Percentiles rank a stretch among this genome's conserved stretches.
Evolutionary conservation across 768 basidiomycete species (phyloP).

Genomic region (Suillus americanus): DNA sequence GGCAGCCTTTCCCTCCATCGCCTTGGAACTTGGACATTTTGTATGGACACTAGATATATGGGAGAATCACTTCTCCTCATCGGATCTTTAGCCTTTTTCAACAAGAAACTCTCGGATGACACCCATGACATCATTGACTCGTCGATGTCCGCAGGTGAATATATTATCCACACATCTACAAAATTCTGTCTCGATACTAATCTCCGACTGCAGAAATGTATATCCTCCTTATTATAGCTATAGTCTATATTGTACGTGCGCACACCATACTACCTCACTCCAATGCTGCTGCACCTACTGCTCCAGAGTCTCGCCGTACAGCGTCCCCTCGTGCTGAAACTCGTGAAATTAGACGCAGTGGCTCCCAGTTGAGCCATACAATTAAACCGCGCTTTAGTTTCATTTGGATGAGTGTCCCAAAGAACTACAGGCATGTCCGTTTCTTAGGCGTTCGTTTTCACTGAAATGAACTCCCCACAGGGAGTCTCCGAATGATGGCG

Average conservation of each 20-base stretch:
- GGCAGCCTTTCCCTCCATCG: conserved; percentile 46
- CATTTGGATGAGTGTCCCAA: conserved; percentile 89
- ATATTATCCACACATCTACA: neutral
- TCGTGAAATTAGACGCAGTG: conserved; percentile 45
- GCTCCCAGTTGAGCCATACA: conserved; percentile 22
- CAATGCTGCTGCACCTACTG: conserved; percentile 12
- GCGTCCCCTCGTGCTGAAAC: conserved; percentile 48
- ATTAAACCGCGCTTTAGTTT: conserved; percentile 61
- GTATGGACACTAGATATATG: conserved; percentile 60
- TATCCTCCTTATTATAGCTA: conserved; percentile 50
- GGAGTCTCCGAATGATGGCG: conserved; percentile 82
- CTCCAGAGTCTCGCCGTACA: conserved; percentile 17
- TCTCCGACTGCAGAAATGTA: conserved; percentile 49
- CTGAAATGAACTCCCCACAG: conserved; percentile 38
- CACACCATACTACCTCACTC: conserved; percentile 47
- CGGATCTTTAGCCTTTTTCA: conserved; percentile 58
- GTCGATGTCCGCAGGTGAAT: conserved; percentile 55
- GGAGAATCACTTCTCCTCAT: conserved; percentile 67
- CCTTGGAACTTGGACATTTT: conserved; percentile 44
- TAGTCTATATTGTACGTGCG: conserved; percentile 61
- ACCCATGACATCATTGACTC: conserved; percentile 27
- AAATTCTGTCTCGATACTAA: conserved; percentile 8
- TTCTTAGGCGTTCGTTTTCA: neutral
- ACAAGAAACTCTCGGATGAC: conserved; percentile 35
- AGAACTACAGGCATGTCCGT: conserved; percentile 70